Evolutionary conservation across 2,329 filamentous ascomycete genomes (phyloP).

Genomic region (Camillea tinctor): DNA sequence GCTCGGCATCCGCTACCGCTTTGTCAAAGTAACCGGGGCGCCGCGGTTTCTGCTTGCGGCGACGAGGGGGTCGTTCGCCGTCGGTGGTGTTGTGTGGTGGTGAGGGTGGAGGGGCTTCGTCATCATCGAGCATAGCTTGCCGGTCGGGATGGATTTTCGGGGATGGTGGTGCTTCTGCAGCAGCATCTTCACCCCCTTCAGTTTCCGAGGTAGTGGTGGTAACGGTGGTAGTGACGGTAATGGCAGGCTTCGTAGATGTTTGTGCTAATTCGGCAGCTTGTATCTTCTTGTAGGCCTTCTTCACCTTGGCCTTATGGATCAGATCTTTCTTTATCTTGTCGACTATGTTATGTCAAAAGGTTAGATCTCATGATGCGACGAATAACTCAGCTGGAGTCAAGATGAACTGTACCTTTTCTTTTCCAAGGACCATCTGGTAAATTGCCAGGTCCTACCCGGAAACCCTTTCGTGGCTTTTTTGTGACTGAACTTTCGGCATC

Average conservation of each 20-base stretch:
- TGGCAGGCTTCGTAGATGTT: constrained; percentile 15
- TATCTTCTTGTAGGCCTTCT: constrained; percentile 88
- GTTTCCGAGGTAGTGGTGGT: constrained; percentile 4
- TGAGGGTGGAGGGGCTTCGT: constrained; percentile 13
- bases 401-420: constrained; percentile 59
- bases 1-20: constrained; percentile 52
- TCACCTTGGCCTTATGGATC: constrained; percentile 90
- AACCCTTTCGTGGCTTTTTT: constrained; percentile 66
- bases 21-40: constrained; percentile 64
- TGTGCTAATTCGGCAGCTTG: constrained; percentile 61
- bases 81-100: constrained; percentile 11
- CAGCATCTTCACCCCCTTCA: constrained; percentile 19
- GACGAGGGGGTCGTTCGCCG: constrained; percentile 16
- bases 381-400: constrained; percentile 3
- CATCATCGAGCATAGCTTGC: constrained; percentile 39
- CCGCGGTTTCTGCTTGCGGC: constrained; percentile 40
- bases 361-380: constrained; percentile 9
- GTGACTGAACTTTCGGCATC: constrained; percentile 36
- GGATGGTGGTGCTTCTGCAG: constrained; percentile 11
- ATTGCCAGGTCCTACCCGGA: constrained; percentile 84
- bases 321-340: constrained; percentile 86
- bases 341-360: constrained; percentile 48
- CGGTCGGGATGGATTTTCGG: constrained; percentile 41
- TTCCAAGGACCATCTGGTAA: constrained; percentile 86
- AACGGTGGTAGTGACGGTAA: constrained; percentile 13